Base-by-base conservation (phyloP, 2,329 filamentous ascomycete genomes). In the Hymenoscyphus albidus region DNA sequence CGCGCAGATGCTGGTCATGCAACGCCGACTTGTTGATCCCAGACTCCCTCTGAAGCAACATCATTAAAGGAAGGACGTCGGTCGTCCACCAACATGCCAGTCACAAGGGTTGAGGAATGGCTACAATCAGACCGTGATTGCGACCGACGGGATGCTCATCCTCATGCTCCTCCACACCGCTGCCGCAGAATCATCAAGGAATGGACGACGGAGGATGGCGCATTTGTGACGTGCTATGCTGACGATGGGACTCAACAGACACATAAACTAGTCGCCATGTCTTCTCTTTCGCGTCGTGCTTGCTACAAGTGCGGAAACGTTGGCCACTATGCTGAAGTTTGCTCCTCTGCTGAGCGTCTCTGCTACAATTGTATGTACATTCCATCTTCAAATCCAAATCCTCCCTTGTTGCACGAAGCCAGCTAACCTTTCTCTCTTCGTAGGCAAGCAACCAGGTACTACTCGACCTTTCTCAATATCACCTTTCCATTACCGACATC, bases 331-430 rank as follows among this genome's bases (percentile, higher is more conserved):
- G 83, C 82, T 77, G 93, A 98, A 85, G 93, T 97, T 73, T 99
- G 95, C 90, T 95, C 94, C 68, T 97, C 94, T 66, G 91, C 93
- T 66, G 94, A 99, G 85, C 92, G 95, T 76, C 90, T 99, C 76
- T 99, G 95, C 89, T 99, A 99, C 83, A 99, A 99, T 85, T 99
- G 95, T 93, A 83, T 78, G 89, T 81, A 44, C 44, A 9, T 22
- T 14, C 32, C 5, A 42, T 58, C 22, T 12, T 27, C 27, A 27
- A 27, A 27, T 27, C 27, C 35, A 62, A 35, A 27, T 42, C 61
- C 54, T 58, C 57, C 56, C n/a, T 54, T 57, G 31, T 42, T 61
- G 14, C 35, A 32, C 39, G 32, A 42, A 62, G 51, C 32, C 27
- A 44, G 38, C 58, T 65, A 64, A 67, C 62, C 39, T 18, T 58